Evolutionary conservation across 1,284 basidiomycete genomes (phyloP).

Genomic region (Chalciporus sp.): DNA sequence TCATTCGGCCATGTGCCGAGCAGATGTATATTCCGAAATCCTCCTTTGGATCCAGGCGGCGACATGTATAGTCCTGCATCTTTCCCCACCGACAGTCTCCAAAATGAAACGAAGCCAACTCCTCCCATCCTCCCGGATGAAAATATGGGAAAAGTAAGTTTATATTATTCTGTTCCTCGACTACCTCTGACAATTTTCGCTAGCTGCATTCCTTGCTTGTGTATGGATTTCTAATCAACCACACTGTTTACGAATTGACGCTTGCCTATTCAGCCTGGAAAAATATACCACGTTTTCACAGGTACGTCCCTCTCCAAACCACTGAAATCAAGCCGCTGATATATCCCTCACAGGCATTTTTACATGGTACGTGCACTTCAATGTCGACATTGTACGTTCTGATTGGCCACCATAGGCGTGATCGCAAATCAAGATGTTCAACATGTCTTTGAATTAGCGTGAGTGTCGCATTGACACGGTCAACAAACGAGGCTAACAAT

Average conservation of each 20-base stretch:
- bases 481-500: conserved; percentile 24
- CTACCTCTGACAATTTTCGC: conserved; percentile 8
- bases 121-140: conserved; percentile 20
- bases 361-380: conserved; percentile 45
- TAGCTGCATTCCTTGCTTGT: conserved; percentile 59
- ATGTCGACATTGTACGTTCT: conserved; percentile 6
- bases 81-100: conserved; percentile 37
- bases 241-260: not conserved
- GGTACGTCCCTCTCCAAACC: conserved; percentile 21
- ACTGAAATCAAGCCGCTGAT: not conserved
- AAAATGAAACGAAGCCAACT: not conserved
- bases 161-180: not conserved
- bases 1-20: conserved; percentile 1
- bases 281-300: conserved; percentile 69
- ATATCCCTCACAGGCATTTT: conserved; percentile 43
- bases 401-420: conserved; percentile 37
- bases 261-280: conserved; percentile 49
- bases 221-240: conserved; percentile 39
- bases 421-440: conserved; percentile 47
- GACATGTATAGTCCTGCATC: conserved; percentile 47
- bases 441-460: conserved; percentile 60
- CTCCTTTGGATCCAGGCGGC: conserved; percentile 39
- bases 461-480: conserved; percentile 31
- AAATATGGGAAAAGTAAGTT: conserved; percentile 26
- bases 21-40: conserved; percentile 49